phyloP scores from a whole-genome alignment of 208 protist species.

The Trypanosoma cruzi region DNA sequence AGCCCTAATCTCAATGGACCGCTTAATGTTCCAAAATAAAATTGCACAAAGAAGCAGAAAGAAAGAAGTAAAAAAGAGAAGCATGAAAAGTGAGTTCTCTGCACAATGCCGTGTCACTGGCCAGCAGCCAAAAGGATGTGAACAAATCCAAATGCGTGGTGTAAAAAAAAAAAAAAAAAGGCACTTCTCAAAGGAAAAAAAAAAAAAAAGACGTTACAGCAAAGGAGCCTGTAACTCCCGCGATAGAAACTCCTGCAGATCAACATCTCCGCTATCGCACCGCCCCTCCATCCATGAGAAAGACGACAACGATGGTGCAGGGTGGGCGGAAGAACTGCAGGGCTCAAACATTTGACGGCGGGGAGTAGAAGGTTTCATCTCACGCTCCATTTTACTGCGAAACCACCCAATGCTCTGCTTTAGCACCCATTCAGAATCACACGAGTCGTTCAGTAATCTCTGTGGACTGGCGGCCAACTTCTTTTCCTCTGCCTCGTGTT shows the following conservation, averaged over 20 bases:
- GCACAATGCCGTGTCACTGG: background rate
- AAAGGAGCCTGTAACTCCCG: conserved; percentile 13
- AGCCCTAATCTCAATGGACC: background rate
- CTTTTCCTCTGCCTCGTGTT: background rate
- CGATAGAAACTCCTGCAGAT: conserved; percentile 21
- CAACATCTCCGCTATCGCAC: background rate
- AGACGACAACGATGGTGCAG: background rate
- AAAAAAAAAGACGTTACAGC: conserved; percentile 4
- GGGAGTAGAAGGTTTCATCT: background rate
- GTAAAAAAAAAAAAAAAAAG: background rate
- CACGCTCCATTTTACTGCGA: background rate
- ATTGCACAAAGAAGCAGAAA: background rate
- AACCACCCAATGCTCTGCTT: conserved; percentile 7
- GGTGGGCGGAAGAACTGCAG: background rate
- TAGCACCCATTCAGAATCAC: conserved; percentile 4
- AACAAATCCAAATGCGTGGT: background rate
- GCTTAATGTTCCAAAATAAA: background rate
- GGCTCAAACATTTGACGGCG: background rate
- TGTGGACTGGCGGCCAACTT: background rate
- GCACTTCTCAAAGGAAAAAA: background rate
- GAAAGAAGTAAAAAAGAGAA: background rate
- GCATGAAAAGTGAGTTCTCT: background rate
- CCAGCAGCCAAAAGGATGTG: background rate
- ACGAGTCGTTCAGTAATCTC: background rate
- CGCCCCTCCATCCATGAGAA: background rate